Base-by-base conservation (phyloP, 2,329 filamentous ascomycete genomes). In the Sphaerostilbella broomeana region DNA sequence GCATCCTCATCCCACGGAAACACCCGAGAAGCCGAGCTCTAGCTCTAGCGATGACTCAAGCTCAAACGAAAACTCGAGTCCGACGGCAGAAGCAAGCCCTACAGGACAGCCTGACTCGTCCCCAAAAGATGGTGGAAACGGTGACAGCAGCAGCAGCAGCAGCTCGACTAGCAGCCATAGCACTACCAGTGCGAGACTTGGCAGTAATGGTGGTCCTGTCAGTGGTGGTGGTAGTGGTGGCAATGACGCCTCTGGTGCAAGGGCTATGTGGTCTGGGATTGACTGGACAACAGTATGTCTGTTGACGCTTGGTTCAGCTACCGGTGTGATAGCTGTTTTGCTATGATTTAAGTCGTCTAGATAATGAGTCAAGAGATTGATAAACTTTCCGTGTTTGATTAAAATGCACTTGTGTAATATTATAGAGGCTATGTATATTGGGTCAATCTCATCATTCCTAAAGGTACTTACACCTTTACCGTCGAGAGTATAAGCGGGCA, bases 251-350 rank as follows among this genome's bases (percentile, higher is more conserved):
- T 41, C 38, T 6, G 29, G 37, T 5, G 29, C 28, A 21, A 33
- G 26, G n/a, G 28, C 29, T n/a, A 11, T 37, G 28, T 44, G 31
- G 42, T 29, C 22, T 12, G 13, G 27, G 16, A 25, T 33, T 13
- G 42, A 44, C 16, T 27, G 38, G 22, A 30, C 26, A 11, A 38
- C 17, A 4, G 27, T 26, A 4, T 36, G 40, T 26, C 10, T 38
- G 17, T 21, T 42, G 8, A 18, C 33, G 7, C 16, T 44, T 10
- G 38, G 32, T 13, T 24, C 34, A 20, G 33, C 36, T 6, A 40
- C 36, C 22, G 41, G 41, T 8, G 15, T 40, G 9, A 19, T 41
- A 17, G 42, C 38, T 11, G 38, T 36, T 8, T 4, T 44, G 11
- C 27, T 44, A 11, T 44, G 12, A 25, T 12, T 12, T 7, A 16